A percentile compares a stretch with the other conserved stretches of the same genome.
Conservation (phyloP, 2,329 filamentous ascomycete species). For the Botryotinia calthae region DNA sequence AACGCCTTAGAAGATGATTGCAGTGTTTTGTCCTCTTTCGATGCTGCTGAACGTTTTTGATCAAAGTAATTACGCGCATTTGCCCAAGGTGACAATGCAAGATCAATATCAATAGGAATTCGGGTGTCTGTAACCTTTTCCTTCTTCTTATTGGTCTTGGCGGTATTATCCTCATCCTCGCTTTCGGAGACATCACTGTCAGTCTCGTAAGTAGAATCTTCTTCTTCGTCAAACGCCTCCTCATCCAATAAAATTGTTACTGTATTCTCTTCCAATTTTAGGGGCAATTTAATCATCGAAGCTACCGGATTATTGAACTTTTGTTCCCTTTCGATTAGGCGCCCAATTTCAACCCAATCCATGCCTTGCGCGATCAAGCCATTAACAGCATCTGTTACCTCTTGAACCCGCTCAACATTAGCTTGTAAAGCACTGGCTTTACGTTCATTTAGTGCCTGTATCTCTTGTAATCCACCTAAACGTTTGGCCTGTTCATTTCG, state of each 20-base stretch:
- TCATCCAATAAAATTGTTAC: slow-evolving; percentile 75
- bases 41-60: slow-evolving; percentile 77
- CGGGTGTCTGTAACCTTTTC: slow-evolving; percentile 49
- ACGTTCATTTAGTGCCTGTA: slow-evolving; percentile 77
- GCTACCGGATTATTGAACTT: slow-evolving; percentile 79
- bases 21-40: slow-evolving; percentile 83
- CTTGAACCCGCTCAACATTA: slow-evolving; percentile 86
- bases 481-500: slow-evolving; percentile 79
- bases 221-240: slow-evolving; percentile 57
- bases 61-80: slow-evolving; percentile 93
- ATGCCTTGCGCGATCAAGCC: slow-evolving; percentile 89
- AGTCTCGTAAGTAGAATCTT: slow-evolving; percentile 57
- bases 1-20: slow-evolving; percentile 79
- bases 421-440: slow-evolving; percentile 90
- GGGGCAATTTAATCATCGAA: slow-evolving; percentile 76
- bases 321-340: slow-evolving; percentile 85
- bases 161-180: slow-evolving; percentile 47
- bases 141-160: slow-evolving; percentile 38
- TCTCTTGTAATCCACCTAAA: slow-evolving; percentile 77
- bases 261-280: slow-evolving; percentile 87
- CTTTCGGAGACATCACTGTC: slow-evolving; percentile 63
- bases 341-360: slow-evolving; percentile 93
- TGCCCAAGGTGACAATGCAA: slow-evolving; percentile 77
- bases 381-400: slow-evolving; percentile 89
- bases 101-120: slow-evolving; percentile 79